Evolutionary conservation across 805 yeast genomes (phyloP).

Genomic region (Hyphopichia homilentoma): DNA sequence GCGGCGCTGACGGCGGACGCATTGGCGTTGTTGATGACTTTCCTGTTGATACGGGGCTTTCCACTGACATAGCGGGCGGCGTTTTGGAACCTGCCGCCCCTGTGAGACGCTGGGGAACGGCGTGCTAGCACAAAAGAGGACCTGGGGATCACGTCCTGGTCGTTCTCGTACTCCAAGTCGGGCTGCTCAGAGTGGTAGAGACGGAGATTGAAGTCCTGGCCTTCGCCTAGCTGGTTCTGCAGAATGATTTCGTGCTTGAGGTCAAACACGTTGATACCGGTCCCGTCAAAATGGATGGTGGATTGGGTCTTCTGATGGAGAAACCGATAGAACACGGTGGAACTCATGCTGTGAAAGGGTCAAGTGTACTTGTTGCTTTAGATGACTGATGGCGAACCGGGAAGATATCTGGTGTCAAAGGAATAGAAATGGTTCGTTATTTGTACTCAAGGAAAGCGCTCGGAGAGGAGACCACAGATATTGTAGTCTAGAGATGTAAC

Average conservation of each 20-base stretch:
- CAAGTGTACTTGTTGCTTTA: too few relatives aligned
- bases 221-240: slow-evolving; percentile 77
- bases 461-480: too few relatives aligned
- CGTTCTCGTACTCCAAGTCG: slow-evolving; percentile 74
- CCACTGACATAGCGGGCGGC: slow-evolving; percentile 73
- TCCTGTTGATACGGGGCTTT: slow-evolving; percentile 49
- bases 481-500: too few relatives aligned
- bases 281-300: slow-evolving; percentile 87
- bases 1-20: slow-evolving; percentile 18
- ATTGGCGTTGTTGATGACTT: slow-evolving; percentile 33
- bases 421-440: too few relatives aligned
- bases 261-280: slow-evolving; percentile 94
- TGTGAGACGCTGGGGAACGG: slow-evolving; percentile 62
- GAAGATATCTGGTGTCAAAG: too few relatives aligned
- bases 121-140: slow-evolving; percentile 80
- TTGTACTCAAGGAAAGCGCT: too few relatives aligned
- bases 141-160: slow-evolving; percentile 85
- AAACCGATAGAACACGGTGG: slow-evolving; percentile 83
- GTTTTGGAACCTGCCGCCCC: slow-evolving; percentile 46
- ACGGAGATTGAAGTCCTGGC: slow-evolving; percentile 76
- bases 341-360: slow-evolving; percentile 76
- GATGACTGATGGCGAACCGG: too few relatives aligned
- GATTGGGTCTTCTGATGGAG: slow-evolving; percentile 77
- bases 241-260: slow-evolving; percentile 84
- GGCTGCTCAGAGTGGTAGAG: slow-evolving; percentile 59